Conservation (phyloP, 768 basidiomycete genomes). For the Kwoniella sp. region DNA sequence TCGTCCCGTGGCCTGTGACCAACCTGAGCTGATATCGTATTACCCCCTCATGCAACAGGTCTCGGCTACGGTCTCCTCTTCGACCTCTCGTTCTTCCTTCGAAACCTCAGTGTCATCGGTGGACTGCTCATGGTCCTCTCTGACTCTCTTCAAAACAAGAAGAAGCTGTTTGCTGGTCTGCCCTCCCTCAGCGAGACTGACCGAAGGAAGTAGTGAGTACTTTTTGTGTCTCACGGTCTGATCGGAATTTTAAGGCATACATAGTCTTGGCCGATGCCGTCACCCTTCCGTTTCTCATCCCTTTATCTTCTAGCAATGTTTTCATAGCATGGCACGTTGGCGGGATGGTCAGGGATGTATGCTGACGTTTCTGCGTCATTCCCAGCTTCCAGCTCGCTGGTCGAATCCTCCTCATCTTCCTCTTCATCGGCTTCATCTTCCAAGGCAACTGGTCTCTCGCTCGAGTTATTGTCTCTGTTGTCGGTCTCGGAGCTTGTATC, state of each 20-base stretch:
- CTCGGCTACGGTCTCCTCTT: conserved; percentile 99
- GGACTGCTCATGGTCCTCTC: conserved; percentile 99
- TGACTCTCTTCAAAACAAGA: conserved; percentile 86
- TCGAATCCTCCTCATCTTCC: conserved; percentile 95
- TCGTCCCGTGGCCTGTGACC: background rate
- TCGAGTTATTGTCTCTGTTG: conserved; percentile 80
- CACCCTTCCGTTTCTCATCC: too few relatives aligned
- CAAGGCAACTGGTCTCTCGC: conserved; percentile 88
- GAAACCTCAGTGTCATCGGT: conserved; percentile 95
- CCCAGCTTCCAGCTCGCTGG: conserved; percentile 92
- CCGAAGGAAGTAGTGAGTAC: conserved; percentile 91
- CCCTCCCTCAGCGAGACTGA: conserved; percentile 90
- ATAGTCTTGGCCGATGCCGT: too few relatives aligned
- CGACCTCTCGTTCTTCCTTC: conserved; percentile 99
- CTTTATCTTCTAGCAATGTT: too few relatives aligned
- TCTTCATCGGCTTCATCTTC: conserved; percentile 96
- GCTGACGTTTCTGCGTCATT: background rate
- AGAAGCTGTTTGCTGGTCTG: conserved; percentile 84
- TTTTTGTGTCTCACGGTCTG: too few relatives aligned
- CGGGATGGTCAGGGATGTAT: background rate
- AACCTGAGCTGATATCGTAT: background rate
- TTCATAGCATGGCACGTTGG: too few relatives aligned
- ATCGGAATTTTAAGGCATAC: too few relatives aligned
- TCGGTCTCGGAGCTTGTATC: conserved; percentile 86
- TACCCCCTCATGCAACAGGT: too few relatives aligned